Evolutionary conservation across 495 filamentous ascomycete species (phyloP), one percentile per base, ranked within the genome.

Genomic region (Podospora tetraspora): DNA sequence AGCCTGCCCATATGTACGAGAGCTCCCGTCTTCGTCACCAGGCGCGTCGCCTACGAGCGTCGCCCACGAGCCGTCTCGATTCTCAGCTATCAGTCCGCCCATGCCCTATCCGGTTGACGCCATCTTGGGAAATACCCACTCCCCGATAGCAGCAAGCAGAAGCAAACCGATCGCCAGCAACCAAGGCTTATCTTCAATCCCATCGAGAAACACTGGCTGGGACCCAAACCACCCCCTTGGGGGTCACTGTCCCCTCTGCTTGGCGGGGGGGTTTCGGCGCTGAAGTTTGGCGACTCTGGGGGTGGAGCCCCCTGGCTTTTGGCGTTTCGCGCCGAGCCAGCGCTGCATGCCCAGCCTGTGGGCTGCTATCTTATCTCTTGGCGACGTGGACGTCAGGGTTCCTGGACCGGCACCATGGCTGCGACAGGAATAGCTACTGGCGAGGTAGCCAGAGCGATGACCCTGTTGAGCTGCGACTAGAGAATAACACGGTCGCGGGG

Each of bases 331-430:
- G 57, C 57, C 60, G 57, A 60, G 32, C 34, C 34, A 43, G 34
- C 34, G 34, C 34, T 43, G 34, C 34, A 43, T 43, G 34, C 34
- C 34, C 34, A 43, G 34, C 25, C 65, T 37, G 52, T 9, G 32
- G 25, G 37, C n/a, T 27, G 65, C 32, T 22, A 21, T 60, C 65
- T 66, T 66, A 66, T 66, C 65, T 52, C 65, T 66, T 66, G 65
- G 65, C 65, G 65, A 27, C 27, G 57, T 19, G 22, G 65, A 66
- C 43, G 43, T 52, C 43, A 8, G 8, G 43, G 43, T 52, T 19
- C 34, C 34, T 16, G 34, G 34, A 43, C 32, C 0, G 32, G 4
- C 32, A 37, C 32, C 32, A 37, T 43, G 34, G 34, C 34, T 16
- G 34, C 4, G 34, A 43, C 34, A 43, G 34, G 34, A 43, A 43